phyloP scores from a whole-genome alignment of 2,329 filamentous ascomycete genomes.

The Madurella mycetomatis region DNA sequence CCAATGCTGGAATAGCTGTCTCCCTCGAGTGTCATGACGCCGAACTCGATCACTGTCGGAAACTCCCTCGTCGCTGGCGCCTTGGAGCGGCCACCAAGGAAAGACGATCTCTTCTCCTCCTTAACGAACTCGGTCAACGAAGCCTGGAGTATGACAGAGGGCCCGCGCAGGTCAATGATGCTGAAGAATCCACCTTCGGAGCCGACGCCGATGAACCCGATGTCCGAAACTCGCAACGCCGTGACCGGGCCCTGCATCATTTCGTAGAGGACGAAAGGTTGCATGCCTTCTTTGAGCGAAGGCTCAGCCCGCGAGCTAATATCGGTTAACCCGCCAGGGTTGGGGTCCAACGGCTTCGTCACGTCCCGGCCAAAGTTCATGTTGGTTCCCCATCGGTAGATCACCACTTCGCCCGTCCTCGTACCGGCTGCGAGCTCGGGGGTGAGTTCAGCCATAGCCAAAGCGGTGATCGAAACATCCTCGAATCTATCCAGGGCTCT shows the following conservation, averaged over 20 bases:
- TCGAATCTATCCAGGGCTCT: constrained; percentile 75
- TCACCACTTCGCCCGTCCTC: constrained; percentile 72
- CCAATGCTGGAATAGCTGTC: constrained; percentile 93
- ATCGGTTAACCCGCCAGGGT: constrained; percentile 67
- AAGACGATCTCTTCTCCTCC: constrained; percentile 69
- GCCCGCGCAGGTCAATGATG: constrained; percentile 83
- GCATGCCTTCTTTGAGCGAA: constrained; percentile 59
- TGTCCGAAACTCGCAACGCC: constrained; percentile 77
- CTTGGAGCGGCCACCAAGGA: constrained; percentile 55
- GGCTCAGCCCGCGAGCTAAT: constrained; percentile 70
- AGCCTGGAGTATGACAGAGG: constrained; percentile 73
- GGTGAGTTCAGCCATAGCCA: constrained; percentile 74
- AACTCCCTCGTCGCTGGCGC: constrained; percentile 56
- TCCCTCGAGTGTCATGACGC: constrained; percentile 87
- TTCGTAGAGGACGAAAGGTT: constrained; percentile 77
- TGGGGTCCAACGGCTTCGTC: constrained; percentile 47
- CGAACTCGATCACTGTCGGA: constrained; percentile 81
- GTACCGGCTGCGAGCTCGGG: constrained; percentile 84
- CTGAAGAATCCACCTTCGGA: constrained; percentile 77
- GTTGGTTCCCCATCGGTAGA: constrained; percentile 88
- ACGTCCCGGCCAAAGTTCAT: constrained; percentile 62
- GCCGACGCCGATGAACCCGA: constrained; percentile 85
- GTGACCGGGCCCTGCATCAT: constrained; percentile 79
- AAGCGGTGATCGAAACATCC: constrained; percentile 70
- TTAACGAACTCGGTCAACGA: constrained; percentile 70